Percentiles rank a stretch among this genome's conserved stretches.
Evolutionary conservation across 164 flowering plant species (phyloP).

Genomic region (Stephania cephalantha): DNA sequence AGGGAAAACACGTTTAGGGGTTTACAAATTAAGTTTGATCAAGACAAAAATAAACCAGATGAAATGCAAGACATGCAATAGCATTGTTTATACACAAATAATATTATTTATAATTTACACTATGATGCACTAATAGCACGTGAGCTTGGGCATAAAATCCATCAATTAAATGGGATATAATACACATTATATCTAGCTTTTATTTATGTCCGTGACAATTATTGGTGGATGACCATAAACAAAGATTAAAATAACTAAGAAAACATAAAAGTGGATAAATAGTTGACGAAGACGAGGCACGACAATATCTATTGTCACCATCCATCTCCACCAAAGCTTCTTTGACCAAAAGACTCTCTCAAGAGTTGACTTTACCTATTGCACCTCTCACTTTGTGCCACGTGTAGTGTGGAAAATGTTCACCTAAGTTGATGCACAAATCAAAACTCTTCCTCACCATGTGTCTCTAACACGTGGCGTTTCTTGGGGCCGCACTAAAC

Average conservation of each 20-base stretch:
- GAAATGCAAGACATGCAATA: too few species aligned
- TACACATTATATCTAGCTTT: too few species aligned
- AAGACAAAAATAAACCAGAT: too few species aligned
- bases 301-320: background rate
- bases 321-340: background rate
- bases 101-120: too few species aligned
- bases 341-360: background rate
- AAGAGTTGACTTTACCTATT: background rate
- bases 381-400: background rate
- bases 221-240: background rate
- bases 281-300: background rate
- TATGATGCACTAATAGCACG: too few species aligned
- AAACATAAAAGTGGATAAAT: background rate
- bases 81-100: too few species aligned
- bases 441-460: background rate
- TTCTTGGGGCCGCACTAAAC: background rate
- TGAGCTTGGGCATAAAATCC: too few species aligned
- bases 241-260: too few species aligned
- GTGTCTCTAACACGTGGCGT: background rate
- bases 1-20: too few species aligned
- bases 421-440: background rate
- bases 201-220: too few species aligned
- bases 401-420: background rate
- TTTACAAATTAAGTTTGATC: too few species aligned
- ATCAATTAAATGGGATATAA: too few species aligned